Conservation (phyloP, 306 rosid species). For the Albizia julibrissin region DNA sequence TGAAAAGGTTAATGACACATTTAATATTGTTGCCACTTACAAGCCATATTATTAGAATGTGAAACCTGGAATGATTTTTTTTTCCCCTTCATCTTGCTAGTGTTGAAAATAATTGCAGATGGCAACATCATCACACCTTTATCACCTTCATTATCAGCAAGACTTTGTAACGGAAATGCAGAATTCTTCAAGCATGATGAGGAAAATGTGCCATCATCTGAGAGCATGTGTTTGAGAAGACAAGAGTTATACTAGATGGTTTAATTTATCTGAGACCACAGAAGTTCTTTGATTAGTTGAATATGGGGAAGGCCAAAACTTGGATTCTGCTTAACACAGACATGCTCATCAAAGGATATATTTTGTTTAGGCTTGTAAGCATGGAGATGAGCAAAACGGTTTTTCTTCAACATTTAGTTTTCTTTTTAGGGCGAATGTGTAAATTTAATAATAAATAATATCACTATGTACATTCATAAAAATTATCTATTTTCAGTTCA, state of each 20-base stretch:
- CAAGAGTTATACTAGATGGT: constrained; percentile 43
- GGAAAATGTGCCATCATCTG: constrained; percentile 33
- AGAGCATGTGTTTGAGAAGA: constrained; percentile 37
- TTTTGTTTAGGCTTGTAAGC: background rate
- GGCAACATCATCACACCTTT: constrained; percentile 20
- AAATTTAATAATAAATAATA: too few species aligned
- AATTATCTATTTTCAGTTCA: too few species aligned
- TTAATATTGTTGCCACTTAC: background rate
- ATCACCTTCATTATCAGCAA: constrained; percentile 15
- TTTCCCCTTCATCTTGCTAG: background rate
- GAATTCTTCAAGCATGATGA: constrained; percentile 41
- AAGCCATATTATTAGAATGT: background rate
- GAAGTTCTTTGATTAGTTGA: background rate
- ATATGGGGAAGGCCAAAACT: background rate
- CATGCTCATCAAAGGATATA: constrained; percentile 6
- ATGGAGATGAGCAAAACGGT: background rate
- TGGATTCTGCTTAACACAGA: background rate
- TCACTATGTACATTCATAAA: too few species aligned
- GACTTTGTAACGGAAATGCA: constrained; percentile 48
- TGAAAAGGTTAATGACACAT: background rate
- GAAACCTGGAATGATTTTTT: background rate
- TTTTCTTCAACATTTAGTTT: background rate
- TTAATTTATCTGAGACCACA: background rate
- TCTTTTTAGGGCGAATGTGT: too few species aligned
- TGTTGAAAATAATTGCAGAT: constrained; percentile 29